These are phyloP conservation scores for Paraglomus brasilianum DNA, from an alignment of 192 early-diverging fungal species.

Conservation along the genomic window DNA sequence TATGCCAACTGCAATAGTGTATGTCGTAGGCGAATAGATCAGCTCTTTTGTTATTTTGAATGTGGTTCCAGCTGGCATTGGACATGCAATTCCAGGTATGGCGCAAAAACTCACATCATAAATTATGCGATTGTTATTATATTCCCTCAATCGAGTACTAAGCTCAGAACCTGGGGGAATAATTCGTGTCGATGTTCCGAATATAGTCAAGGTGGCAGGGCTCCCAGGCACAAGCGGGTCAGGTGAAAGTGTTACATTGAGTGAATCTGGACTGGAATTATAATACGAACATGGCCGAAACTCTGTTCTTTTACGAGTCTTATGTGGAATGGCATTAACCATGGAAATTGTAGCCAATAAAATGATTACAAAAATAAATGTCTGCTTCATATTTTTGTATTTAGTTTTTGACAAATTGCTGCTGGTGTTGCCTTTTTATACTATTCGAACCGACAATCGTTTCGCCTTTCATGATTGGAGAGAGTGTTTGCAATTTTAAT, in stretches of 20 bases:
- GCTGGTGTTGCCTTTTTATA: no score
- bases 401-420: no score
- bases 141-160: conserved; percentile 6
- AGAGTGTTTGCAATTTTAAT: no score
- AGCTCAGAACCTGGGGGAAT: neutral
- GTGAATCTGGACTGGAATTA: neutral
- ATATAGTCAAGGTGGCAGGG: conserved; percentile 10
- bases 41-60: neutral
- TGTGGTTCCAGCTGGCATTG: conserved; percentile 16
- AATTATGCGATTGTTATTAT: neutral
- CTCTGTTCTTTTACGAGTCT: conserved; percentile 19
- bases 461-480: no score
- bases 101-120: neutral
- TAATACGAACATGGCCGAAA: conserved; percentile 10
- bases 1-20: conserved; percentile 4
- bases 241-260: conserved; percentile 27
- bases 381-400: no score
- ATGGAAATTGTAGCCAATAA: conserved; percentile 23
- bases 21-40: neutral
- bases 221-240: conserved; percentile 9
- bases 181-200: conserved; percentile 1
- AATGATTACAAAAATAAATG: conserved; percentile 30
- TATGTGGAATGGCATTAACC: conserved; percentile 19
- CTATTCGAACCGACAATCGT: no score
- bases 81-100: conserved; percentile 11